Base-by-base conservation (phyloP, 108 stramenopile genomes). In the Cylindrotheca fusiformis region DNA sequence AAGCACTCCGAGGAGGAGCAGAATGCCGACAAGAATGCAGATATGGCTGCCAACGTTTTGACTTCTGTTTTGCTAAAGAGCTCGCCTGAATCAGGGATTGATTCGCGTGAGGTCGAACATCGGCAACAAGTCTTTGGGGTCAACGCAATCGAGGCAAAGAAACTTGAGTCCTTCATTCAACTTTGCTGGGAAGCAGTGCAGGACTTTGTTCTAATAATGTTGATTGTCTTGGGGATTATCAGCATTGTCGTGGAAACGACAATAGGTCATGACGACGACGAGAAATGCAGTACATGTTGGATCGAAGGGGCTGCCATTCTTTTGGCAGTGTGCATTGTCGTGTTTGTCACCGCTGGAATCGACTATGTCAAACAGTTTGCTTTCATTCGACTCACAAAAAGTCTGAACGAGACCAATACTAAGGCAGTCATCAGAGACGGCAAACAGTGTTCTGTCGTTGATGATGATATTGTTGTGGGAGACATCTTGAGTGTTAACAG, bases 381-480 rank as follows among this genome's bases (percentile, higher is more conserved):
- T 60, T 97, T 99, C 74, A 76, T 92, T 46, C 80, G 88, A 17
- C 74, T 97, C n/a, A 78, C 86, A n/a, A 64, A 69, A 19, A 81
- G 75, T 27, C 66, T 91, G 48, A 63, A 86, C 51, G 85, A 85
- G 46, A 87, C 83, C 18, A 93, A 95, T 60, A 90, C 84, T 48
- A 91, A 90, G 77, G 62, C 75, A 26, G 93, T 98, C 56, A 82
- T 95, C 63, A 91, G 97, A 21, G 69, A 84, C 58, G 94, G 95
- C 20, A 72, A 82, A 54, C 79, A 88, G 55, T 55, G 84, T 29
- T 74, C 77, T 31, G 79, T 96, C 22, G 79, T 60, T 44, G 87
- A 88, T 48, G 85, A 91, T 56, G 96, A 95, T 14, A 82, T 98
- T 59, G 95, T 98, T n/a, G 98, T 99, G 45, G 98, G 98, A 14